Evolutionary conservation across 495 filamentous ascomycete species (phyloP).

Genomic region (Aspergillus bridgeri): DNA sequence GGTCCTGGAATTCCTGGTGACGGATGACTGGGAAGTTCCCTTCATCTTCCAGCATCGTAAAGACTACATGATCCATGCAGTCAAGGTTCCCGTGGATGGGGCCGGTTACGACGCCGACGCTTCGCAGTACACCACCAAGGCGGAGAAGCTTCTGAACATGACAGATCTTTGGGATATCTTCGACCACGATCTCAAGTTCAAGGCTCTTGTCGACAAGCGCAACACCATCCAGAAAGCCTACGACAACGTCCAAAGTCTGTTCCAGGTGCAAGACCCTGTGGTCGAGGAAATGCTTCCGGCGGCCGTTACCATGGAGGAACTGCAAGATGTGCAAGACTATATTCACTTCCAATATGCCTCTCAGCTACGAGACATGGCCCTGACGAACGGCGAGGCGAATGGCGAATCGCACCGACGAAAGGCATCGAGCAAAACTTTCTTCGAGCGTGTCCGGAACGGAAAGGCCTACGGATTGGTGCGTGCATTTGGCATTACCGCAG

Average conservation of each 20-base stretch:
- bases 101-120: slow-evolving; percentile 58
- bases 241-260: slow-evolving; percentile 60
- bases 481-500: slow-evolving; percentile 85
- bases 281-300: slow-evolving; percentile 76
- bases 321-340: slow-evolving; percentile 96
- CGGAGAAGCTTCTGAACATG: slow-evolving; percentile 87
- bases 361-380: slow-evolving; percentile 69
- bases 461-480: slow-evolving; percentile 79
- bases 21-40: slow-evolving; percentile 89
- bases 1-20: slow-evolving; percentile 90
- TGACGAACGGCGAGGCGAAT: slow-evolving; percentile 50
- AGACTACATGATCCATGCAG: slow-evolving; percentile 93
- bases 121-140: slow-evolving; percentile 67
- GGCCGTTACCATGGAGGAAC: slow-evolving; percentile 81
- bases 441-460: slow-evolving; percentile 76
- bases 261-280: slow-evolving; percentile 48
- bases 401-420: slow-evolving; percentile 68
- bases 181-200: slow-evolving; percentile 90
- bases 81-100: slow-evolving; percentile 58
- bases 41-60: slow-evolving; percentile 98
- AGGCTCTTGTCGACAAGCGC: slow-evolving; percentile 84
- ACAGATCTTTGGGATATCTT: slow-evolving; percentile 92
- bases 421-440: slow-evolving; percentile 67
- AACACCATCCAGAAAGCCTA: slow-evolving; percentile 74
- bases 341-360: slow-evolving; percentile 90